These are phyloP conservation scores for Ustilago trichophora DNA, from an alignment of 1,284 basidiomycete genomes.

Conservation along the genomic window DNA sequence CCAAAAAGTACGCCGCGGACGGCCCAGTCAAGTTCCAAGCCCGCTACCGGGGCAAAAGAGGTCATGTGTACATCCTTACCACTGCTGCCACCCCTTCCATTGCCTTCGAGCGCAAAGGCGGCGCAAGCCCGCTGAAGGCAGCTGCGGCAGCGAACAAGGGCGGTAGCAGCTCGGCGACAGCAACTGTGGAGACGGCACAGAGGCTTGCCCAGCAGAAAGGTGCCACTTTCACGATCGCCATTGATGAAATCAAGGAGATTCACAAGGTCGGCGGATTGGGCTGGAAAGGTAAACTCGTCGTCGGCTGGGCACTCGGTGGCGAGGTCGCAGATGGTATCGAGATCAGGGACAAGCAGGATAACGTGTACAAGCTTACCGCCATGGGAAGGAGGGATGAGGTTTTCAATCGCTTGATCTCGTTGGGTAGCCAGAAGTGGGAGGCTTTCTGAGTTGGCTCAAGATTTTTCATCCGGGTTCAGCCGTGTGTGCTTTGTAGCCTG, in stretches of 20 bases:
- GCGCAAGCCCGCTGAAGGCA: conserved; percentile 11
- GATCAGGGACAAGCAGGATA: conserved; percentile 49
- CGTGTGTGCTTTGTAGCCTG: no score
- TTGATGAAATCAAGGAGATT: conserved; percentile 63
- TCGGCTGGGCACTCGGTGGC: conserved; percentile 53
- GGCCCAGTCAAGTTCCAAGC: conserved; percentile 53
- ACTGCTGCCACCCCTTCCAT: conserved; percentile 64
- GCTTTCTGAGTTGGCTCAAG: conserved; percentile 40
- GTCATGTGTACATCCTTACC: conserved; percentile 60
- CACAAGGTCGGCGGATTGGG: conserved; percentile 65
- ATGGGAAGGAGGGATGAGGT: conserved; percentile 65
- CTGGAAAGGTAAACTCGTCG: conserved; percentile 65
- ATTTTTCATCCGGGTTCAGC: no score
- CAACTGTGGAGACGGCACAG: conserved; percentile 37
- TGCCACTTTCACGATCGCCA: conserved; percentile 52
- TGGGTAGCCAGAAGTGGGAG: conserved; percentile 52
- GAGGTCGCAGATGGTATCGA: conserved; percentile 56
- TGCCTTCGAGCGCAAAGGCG: conserved; percentile 49
- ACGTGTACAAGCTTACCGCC: conserved; percentile 61
- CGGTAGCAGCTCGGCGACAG: neutral
- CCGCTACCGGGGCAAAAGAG: conserved; percentile 59
- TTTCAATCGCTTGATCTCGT: conserved; percentile 62
- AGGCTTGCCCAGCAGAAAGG: conserved; percentile 19
- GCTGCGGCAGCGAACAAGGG: conserved; percentile 28
- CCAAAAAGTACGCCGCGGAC: conserved; percentile 26